Evolutionary conservation across 2,329 filamentous ascomycete genomes (phyloP).

Genomic region (Rhexocercosporidium sp.): DNA sequence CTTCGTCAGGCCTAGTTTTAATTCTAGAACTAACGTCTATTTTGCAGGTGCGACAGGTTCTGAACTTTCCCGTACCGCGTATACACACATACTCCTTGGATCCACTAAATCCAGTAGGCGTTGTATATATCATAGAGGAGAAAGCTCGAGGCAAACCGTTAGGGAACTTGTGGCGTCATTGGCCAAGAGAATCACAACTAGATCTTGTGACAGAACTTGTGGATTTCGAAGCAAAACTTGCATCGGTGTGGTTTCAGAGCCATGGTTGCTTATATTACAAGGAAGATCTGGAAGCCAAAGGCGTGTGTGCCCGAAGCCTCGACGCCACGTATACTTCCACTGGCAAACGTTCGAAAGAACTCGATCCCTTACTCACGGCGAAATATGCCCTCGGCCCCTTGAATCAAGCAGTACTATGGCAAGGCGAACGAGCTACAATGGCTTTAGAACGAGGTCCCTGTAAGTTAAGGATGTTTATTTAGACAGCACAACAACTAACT

Average conservation of each 20-base stretch:
- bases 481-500: constrained; percentile 20
- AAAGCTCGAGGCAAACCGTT: constrained; percentile 41
- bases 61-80: constrained; percentile 28
- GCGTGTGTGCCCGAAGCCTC: constrained; percentile 22
- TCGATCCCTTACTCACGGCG: constrained; percentile 15
- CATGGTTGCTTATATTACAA: constrained; percentile 37
- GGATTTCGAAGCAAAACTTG: constrained; percentile 39
- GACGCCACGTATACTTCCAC: constrained; percentile 20
- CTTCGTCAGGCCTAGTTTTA: constrained; percentile 1
- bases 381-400: constrained; percentile 29
- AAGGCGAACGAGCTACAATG: constrained; percentile 30
- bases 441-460: constrained; percentile 32
- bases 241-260: constrained; percentile 32
- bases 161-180: constrained; percentile 40
- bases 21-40: constrained; percentile 12
- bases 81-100: constrained; percentile 28
- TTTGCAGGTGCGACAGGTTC: constrained; percentile 24
- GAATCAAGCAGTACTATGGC: constrained; percentile 27
- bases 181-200: constrained; percentile 36
- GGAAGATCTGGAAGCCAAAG: constrained; percentile 27
- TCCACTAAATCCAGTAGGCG: constrained; percentile 29
- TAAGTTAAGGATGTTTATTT: constrained; percentile 22
- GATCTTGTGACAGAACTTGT: constrained; percentile 38
- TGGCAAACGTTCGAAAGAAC: constrained; percentile 8
- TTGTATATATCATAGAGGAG: constrained; percentile 35